Evolutionary conservation across 129 eudicot genomes (phyloP), one percentile per base, ranked within the genome.

Genomic region (Centrapalus pauciflorus): DNA sequence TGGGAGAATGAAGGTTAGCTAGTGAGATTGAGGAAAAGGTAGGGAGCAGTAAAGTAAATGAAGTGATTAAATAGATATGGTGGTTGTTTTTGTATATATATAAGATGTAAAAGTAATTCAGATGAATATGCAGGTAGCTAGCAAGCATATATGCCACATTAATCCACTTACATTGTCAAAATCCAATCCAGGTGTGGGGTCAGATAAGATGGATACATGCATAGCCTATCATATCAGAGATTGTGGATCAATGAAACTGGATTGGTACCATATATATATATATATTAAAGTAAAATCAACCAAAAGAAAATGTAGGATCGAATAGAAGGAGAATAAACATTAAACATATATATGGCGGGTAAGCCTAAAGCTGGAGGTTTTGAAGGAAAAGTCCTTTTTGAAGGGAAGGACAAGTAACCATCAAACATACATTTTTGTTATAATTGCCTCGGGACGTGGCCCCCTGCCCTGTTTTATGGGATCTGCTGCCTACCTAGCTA

Each of bases 401-500:
- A 40, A 46, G 59, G 71, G 43, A 40, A 46, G 59, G 71, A 57
- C 55, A 41, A 43, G 67, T 57, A 56, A 70, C 75, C 19, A 70
- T 70, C 75, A 70, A 51, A 32, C 33, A 34, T 24, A 46, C 70
- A 64, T 56, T 61, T n/a, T 61, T 55, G 76, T 72, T 61, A 48
- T 76, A 38, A 61, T 71, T 70, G 64, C 28, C 35, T 35, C 19
- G 33, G 62, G 14, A 65, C 73, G 29, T 25, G 52, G 41, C 46
- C 40, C 57, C 20, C 41, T 11, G 59, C 12, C 37, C 45, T 66
- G 69, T 77, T 77, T 81, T 73, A 69, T 81, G 74, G 86, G 86
- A 81, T 81, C 86, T 81, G 86, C 74, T 67, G 86, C 82, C 60
- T 56, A n/a, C n/a, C n/a, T n/a, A n/a, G n/a, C n/a, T n/a, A n/a